phyloP scores from a whole-genome alignment of 2,329 filamentous ascomycete genomes.

The Aureobasidium musti region DNA sequence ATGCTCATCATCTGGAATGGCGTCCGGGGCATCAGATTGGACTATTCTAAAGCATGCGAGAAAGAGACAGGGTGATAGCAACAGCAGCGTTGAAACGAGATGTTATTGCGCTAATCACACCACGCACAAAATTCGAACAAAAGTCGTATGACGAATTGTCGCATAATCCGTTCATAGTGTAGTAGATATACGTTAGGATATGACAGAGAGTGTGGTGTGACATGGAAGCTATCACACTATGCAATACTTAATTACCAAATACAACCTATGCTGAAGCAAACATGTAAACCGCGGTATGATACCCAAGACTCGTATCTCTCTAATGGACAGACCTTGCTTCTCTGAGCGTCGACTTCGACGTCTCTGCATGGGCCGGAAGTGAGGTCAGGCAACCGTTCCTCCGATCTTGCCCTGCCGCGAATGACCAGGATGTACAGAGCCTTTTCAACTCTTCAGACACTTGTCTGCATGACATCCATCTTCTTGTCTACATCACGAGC shows the following conservation, averaged over 20 bases:
- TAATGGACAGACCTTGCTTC: background rate
- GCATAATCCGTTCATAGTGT: no score
- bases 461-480: constrained; percentile 79
- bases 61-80: background rate
- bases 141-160: no score
- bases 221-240: no score
- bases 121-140: no score
- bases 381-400: constrained; percentile 87
- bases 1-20: background rate
- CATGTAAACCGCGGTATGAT: background rate
- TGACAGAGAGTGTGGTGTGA: no score
- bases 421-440: constrained; percentile 86
- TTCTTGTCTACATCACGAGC: constrained; percentile 71
- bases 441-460: constrained; percentile 91
- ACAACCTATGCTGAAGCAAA: no score
- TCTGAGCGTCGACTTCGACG: constrained; percentile 45
- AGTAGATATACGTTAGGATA: no score
- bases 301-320: background rate
- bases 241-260: no score
- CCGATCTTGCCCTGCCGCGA: constrained; percentile 81
- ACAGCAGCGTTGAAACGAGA: no score
- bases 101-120: no score
- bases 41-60: background rate
- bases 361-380: constrained; percentile 45
- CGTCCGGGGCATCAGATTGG: background rate